Base-by-base conservation (phyloP, 805 yeast genomes). In the Nakazawaea wickerhamii region DNA sequence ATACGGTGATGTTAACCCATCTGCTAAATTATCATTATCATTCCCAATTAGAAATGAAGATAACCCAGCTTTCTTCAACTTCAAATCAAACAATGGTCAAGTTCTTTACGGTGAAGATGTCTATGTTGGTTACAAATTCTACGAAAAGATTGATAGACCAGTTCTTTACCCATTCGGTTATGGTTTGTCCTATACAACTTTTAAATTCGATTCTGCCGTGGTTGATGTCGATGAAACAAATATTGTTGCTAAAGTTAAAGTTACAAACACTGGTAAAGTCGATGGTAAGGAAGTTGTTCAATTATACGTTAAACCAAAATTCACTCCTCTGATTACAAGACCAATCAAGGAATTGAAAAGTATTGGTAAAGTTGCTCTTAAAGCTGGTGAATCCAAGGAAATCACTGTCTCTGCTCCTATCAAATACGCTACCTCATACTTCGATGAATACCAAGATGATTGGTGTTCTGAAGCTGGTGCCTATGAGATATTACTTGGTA, bases 91-190 rank as follows among this genome's bases (percentile, higher is more conserved):
- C 51, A 64, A 64, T 55, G 80, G 80, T 30, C 57, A 70, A 45
- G 75, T 71, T 19, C 49, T 71, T 45, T 77, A 77, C 49, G 80
- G 81, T 47, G 83, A 77, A 53, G 80, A 77, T 52, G 70, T 77
- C 36, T 77, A 65, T 53, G 70, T 77, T 36, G 82, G 83, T 15
- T 77, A 77, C 62, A 61, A 77, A 47, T 73, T 58, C 59, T 77
- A 73, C 57, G 81, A 77, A 51, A 70, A 68, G 56, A 53, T 64
- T 36, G 65, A 69, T 44, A 57, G 57, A 35, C 62, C 64, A 21
- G 77, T 71, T 4, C 60, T 68, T 35, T 77, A 65, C 61, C 79
- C 81, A 36, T 77, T 77, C 54, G 82, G 82, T 4, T 65, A 55
- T 49, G 82, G 82, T 35, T 64, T 75, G 49, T 75, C 81, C 3